Percentiles rank a stretch among this genome's conserved stretches.
These are phyloP conservation scores for Camelina laxa DNA, from an alignment of 345 rosid genomes.

Conservation along the genomic window DNA sequence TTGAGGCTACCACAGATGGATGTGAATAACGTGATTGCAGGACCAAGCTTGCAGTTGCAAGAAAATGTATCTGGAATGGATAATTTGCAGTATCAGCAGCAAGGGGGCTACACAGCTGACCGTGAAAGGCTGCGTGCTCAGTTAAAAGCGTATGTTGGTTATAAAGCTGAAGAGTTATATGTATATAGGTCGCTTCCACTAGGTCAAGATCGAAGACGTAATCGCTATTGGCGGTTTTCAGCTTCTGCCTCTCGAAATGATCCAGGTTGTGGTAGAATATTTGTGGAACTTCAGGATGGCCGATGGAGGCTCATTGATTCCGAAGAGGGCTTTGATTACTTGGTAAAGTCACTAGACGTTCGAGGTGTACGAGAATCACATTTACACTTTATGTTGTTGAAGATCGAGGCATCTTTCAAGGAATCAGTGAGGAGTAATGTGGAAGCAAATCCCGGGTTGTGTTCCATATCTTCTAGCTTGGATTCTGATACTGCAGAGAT, in stretches of 20 bases:
- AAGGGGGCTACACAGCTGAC: constrained; percentile 65
- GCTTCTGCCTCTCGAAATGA: constrained; percentile 71
- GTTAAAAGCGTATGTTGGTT: constrained; percentile 73
- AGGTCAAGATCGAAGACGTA: constrained; percentile 90
- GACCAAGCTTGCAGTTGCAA: constrained; percentile 60
- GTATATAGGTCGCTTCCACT: constrained; percentile 82
- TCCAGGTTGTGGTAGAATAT: constrained; percentile 89
- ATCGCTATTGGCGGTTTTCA: constrained; percentile 86
- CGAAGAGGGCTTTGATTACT: constrained; percentile 71
- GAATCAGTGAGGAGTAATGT: constrained; percentile 57
- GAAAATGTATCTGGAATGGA: constrained; percentile 60
- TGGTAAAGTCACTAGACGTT: constrained; percentile 71
- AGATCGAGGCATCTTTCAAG: constrained; percentile 71
- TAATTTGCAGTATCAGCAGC: constrained; percentile 61
- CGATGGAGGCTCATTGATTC: constrained; percentile 85
- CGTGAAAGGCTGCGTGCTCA: constrained; percentile 72
- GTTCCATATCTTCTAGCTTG: constrained; percentile 34
- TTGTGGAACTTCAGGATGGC: constrained; percentile 75
- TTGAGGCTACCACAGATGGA: constrained; percentile 49
- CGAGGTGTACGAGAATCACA: constrained; percentile 85
- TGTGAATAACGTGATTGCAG: constrained; percentile 46
- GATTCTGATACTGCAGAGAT: constrained; percentile 58
- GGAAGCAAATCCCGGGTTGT: constrained; percentile 5
- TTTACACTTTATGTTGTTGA: constrained; percentile 70
- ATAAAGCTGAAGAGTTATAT: constrained; percentile 81